phyloP scores from a whole-genome alignment of 2,329 filamentous ascomycete species.

The Claviceps cyperi region DNA sequence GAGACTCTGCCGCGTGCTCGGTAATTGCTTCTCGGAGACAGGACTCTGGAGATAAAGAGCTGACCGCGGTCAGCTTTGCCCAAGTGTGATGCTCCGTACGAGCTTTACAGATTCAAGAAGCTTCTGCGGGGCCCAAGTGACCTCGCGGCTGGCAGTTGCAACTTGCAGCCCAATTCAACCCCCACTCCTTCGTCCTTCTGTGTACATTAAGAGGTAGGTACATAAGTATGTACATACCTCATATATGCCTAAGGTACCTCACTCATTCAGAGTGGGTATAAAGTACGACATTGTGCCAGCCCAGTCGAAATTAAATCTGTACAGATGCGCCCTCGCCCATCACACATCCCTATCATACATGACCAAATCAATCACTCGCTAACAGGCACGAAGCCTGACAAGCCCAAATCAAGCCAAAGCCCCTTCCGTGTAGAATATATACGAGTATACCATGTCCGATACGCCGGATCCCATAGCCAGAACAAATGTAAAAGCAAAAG shows the following conservation, averaged over 20 bases:
- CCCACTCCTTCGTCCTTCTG: no score
- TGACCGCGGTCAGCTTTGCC: no score
- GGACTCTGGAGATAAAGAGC: no score
- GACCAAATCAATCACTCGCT: constrained; percentile 1
- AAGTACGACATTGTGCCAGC: no score
- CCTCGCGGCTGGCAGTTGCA: no score
- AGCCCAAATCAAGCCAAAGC: neutral
- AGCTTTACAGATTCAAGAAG: neutral
- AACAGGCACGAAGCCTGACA: neutral
- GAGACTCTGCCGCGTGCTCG: neutral
- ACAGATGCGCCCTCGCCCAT: constrained; percentile 1
- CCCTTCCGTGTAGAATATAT: neutral
- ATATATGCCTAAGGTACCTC: no score
- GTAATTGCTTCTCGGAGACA: no score
- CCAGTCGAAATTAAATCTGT: neutral
- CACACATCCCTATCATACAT: constrained; percentile 1
- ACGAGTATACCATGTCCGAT: neutral
- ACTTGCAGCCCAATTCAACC: no score
- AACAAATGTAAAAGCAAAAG: neutral
- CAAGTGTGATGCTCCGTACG: no score
- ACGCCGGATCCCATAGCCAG: neutral
- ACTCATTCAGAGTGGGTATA: no score
- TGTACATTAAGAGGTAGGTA: no score
- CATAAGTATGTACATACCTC: no score
- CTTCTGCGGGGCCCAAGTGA: neutral